phyloP scores from a whole-genome alignment of 2,329 filamentous ascomycete species.

The Dryadomyces sulphureus region DNA sequence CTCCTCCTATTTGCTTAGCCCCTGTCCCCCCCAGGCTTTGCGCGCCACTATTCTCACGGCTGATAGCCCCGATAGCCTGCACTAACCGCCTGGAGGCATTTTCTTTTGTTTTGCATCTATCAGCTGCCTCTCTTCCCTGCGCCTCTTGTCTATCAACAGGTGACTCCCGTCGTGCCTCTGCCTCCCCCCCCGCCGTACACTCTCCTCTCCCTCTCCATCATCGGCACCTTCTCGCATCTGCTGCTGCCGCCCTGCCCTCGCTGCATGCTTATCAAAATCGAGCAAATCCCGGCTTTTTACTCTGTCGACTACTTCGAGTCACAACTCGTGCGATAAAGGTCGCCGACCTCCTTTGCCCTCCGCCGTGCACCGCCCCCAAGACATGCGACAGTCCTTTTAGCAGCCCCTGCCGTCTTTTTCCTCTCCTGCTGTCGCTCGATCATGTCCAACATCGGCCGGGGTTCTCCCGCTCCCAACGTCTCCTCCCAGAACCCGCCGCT shows the following conservation, averaged over 20 bases:
- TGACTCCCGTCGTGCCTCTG: background rate
- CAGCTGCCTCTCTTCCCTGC: background rate
- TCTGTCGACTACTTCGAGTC: too few species aligned
- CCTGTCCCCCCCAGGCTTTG: background rate
- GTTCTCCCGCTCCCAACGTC: slow-evolving; percentile 9
- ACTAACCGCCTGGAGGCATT: background rate
- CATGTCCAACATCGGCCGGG: slow-evolving; percentile 9
- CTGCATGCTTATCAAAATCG: too few species aligned
- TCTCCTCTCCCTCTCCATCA: background rate
- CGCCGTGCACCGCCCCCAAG: background rate
- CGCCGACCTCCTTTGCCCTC: too few species aligned
- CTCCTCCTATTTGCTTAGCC: background rate
- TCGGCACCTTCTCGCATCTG: background rate
- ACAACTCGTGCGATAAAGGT: too few species aligned
- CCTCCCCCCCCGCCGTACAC: background rate
- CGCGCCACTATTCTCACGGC: background rate
- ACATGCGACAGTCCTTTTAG: background rate
- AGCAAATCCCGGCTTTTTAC: too few species aligned
- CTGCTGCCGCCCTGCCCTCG: too few species aligned
- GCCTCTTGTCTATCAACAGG: background rate
- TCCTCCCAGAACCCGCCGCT: too few species aligned
- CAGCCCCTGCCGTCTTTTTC: background rate
- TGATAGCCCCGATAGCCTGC: background rate
- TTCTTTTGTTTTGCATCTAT: background rate
- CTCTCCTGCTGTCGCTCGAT: background rate